Percentiles rank a stretch among this genome's conserved stretches.
These are phyloP conservation scores for Saccharum officinarum DNA, from an alignment of 176 grass and related monocot species.

Conservation along the genomic window DNA sequence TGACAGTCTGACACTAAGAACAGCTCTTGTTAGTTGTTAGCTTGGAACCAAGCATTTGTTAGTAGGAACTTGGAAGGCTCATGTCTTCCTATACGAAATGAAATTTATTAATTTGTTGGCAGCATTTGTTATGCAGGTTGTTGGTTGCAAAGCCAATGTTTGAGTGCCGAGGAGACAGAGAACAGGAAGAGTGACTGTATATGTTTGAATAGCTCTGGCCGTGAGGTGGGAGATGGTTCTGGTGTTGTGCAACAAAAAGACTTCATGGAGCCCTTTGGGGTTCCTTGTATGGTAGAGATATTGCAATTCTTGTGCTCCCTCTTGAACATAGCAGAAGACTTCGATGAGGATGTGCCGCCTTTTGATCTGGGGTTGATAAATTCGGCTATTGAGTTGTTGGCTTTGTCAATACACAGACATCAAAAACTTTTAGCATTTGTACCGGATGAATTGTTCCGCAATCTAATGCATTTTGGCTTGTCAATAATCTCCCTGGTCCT, in stretches of 20 bases:
- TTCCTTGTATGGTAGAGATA: slow-evolving; percentile 97
- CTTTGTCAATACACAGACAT: slow-evolving; percentile 62
- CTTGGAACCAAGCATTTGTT: not conserved
- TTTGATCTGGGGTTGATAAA: slow-evolving; percentile 92
- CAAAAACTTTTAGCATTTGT: slow-evolving; percentile 72
- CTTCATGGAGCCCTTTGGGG: slow-evolving; percentile 68
- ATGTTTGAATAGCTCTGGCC: slow-evolving; percentile 40
- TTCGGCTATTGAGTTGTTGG: slow-evolving; percentile 73
- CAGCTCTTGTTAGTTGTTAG: slow-evolving; percentile 30
- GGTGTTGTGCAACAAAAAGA: slow-evolving; percentile 34
- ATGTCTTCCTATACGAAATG: not conserved
- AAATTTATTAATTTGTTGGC: slow-evolving; percentile 18
- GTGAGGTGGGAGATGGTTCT: slow-evolving; percentile 44
- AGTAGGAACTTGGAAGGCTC: slow-evolving; percentile 9
- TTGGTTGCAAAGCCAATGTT: slow-evolving; percentile 53
- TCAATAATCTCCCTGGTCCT: slow-evolving; percentile 93
- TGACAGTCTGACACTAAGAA: slow-evolving; percentile 12
- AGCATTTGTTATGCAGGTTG: slow-evolving; percentile 49
- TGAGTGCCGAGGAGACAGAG: slow-evolving; percentile 42
- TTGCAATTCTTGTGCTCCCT: slow-evolving; percentile 95
- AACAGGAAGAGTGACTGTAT: slow-evolving; percentile 62
- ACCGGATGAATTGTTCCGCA: slow-evolving; percentile 86
- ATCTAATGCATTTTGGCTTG: slow-evolving; percentile 95
- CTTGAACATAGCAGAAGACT: slow-evolving; percentile 84
- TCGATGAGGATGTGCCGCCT: slow-evolving; percentile 91